phyloP scores from a whole-genome alignment of 768 basidiomycete genomes.

The Hygrocybe punicea region DNA sequence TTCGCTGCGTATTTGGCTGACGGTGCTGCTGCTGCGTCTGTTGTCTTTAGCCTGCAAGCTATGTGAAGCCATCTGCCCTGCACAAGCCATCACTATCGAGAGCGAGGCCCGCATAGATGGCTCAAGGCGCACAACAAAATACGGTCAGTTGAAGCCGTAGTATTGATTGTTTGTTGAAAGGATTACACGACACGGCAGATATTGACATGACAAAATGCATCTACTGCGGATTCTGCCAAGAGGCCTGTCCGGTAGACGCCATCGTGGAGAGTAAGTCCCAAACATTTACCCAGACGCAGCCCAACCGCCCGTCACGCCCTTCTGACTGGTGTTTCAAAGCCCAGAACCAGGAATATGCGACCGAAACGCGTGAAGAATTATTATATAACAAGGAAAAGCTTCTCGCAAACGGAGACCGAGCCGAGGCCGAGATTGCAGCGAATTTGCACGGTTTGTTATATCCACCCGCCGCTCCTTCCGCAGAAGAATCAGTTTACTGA shows the following conservation, averaged over 20 bases:
- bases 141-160: constrained; percentile 52
- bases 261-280: constrained; percentile 89
- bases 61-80: constrained; percentile 98
- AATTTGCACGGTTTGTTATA: constrained; percentile 70
- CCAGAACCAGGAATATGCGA: constrained; percentile 96
- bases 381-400: constrained; percentile 99
- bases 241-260: constrained; percentile 98
- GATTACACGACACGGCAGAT: constrained; percentile 47
- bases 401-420: constrained; percentile 90
- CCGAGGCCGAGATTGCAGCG: constrained; percentile 96
- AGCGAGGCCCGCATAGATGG: constrained; percentile 95
- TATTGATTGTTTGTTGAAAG: not conserved
- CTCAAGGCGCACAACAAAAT: constrained; percentile 94
- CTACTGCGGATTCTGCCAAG: constrained; percentile 99
- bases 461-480: constrained; percentile 1
- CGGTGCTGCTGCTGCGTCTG: too few species aligned
- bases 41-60: constrained; percentile 82
- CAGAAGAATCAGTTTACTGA: not conserved
- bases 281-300: not conserved
- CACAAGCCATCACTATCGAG: constrained; percentile 99
- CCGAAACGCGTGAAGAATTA: constrained; percentile 96
- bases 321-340: constrained; percentile 47
- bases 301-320: constrained; percentile 8
- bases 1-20: too few species aligned
- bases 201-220: constrained; percentile 99